Percentiles rank a stretch among this genome's conserved stretches.
Evolutionary conservation across 148 eudicot genomes (phyloP).

Genomic region (Rheum nobile): DNA sequence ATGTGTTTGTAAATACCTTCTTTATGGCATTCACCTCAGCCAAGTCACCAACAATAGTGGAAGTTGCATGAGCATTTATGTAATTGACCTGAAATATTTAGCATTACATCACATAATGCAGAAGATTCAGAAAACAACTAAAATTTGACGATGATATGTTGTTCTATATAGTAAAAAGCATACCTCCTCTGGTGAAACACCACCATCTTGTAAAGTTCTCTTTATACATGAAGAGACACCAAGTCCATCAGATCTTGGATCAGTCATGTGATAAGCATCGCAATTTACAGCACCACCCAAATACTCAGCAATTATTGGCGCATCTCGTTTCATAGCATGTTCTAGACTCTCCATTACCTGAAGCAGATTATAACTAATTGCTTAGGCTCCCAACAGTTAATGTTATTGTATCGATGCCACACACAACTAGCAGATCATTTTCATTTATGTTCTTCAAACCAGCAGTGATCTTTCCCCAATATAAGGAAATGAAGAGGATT

Average conservation of each 20-base stretch:
- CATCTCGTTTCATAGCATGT: slow-evolving; percentile 88
- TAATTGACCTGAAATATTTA: slow-evolving; percentile 58
- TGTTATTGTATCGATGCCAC: neutral
- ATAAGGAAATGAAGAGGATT: neutral
- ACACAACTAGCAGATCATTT: neutral
- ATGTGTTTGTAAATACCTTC: slow-evolving; percentile 85
- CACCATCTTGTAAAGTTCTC: slow-evolving; percentile 72
- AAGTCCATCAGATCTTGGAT: slow-evolving; percentile 93
- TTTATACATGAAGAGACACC: slow-evolving; percentile 87
- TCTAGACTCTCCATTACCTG: slow-evolving; percentile 95
- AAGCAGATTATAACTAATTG: neutral
- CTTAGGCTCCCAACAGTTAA: neutral
- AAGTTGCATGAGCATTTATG: slow-evolving; percentile 95
- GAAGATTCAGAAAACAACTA: neutral
- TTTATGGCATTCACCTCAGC: slow-evolving; percentile 93
- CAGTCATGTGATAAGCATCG: slow-evolving; percentile 97
- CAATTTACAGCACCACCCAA: slow-evolving; percentile 89
- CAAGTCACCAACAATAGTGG: slow-evolving; percentile 76
- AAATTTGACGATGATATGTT: neutral
- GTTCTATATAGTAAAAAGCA: neutral
- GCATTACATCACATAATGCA: neutral
- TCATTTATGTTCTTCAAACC: neutral
- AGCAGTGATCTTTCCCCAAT: neutral
- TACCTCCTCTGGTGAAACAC: slow-evolving; percentile 94
- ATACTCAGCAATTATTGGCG: slow-evolving; percentile 85